Evolutionary conservation across 176 grass and related monocot genomes (phyloP), one percentile per base, ranked within the genome.

Genomic region (Poa annua): DNA sequence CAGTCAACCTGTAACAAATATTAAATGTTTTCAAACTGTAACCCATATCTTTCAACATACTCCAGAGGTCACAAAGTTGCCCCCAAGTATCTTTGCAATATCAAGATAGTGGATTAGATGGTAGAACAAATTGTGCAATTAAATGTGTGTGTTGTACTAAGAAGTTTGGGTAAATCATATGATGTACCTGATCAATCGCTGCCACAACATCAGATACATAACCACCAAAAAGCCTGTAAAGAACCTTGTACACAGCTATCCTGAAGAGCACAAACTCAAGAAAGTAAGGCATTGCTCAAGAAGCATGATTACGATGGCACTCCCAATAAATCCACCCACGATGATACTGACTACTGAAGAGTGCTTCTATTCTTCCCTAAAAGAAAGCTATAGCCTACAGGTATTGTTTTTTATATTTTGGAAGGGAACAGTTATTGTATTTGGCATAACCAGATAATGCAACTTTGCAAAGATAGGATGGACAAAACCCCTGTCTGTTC

Each of bases 151-250:
- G 15, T 8, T 8, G 5, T 1, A 29, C 29, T 29, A 16, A 56
- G 47, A 81, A 87, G 20, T 71, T 32, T 39, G 16, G 49, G 4
- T 8, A 71, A 22, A 33, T 76, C 19, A 68, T n/a, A 15, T 81
- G 22, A 54, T 25, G 88, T 89, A 95, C 92, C 90, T 99, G 96
- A 79, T 99, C 96, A 81, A 99, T 99, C 6, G 93, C 96, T 81
- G 93, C 96, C 51, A 99, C 96, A 70, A 99, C 96, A 83, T 99
- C 96, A 78, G 96, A 93, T 42, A 96, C 91, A 75, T 99, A 99
- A 80, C 96, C 96, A 74, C 96, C 96, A 69, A 99, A 99, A 17
- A 99, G 93, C 59, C 96, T 95, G 84, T 99, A 99, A 26, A 99
- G 91, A 80, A 99, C 96, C 78, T 96, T 99, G 84, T 99, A 99